A percentile compares a stretch with the other conserved stretches of the same genome.
Evolutionary conservation across 108 stramenopile genomes (phyloP).

Genomic region (Discostella pseudostelligera): DNA sequence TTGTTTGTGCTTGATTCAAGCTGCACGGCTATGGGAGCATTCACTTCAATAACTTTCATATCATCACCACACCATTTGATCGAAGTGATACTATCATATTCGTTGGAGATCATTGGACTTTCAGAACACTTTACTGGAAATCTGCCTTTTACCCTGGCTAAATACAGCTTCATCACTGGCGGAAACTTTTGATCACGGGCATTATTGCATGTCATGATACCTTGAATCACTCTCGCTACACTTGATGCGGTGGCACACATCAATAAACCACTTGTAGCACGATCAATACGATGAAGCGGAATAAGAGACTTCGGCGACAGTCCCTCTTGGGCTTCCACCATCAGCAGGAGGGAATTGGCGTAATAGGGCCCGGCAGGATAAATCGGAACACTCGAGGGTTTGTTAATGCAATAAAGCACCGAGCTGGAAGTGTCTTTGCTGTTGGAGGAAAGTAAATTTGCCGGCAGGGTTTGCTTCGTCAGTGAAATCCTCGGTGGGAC

Average conservation of each 20-base stretch:
- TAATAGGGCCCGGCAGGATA: conserved; percentile 85
- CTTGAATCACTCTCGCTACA: conserved; percentile 65
- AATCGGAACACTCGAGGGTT: conserved; percentile 75
- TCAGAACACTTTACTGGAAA: conserved; percentile 40
- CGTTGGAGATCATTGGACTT: conserved; percentile 4
- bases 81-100: conserved; percentile 7
- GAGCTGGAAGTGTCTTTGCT: conserved; percentile 8
- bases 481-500: conserved; percentile 54
- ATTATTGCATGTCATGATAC: conserved; percentile 21
- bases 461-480: conserved; percentile 52
- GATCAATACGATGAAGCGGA: conserved; percentile 82
- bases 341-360: conserved; percentile 68
- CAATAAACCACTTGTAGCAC: conserved; percentile 74
- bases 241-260: conserved; percentile 57
- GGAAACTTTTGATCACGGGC: conserved; percentile 12
- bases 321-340: conserved; percentile 78
- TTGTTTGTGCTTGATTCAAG: background rate
- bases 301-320: conserved; percentile 57
- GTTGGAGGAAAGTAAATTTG: conserved; percentile 13
- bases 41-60: conserved; percentile 43
- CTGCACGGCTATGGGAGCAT: conserved; percentile 67
- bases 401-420: conserved; percentile 63
- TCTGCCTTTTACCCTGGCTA: conserved; percentile 70
- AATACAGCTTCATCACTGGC: conserved; percentile 63
- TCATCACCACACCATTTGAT: conserved; percentile 33